Base-by-base conservation (phyloP, 345 rosid genomes). In the Sisymbrium irio region DNA sequence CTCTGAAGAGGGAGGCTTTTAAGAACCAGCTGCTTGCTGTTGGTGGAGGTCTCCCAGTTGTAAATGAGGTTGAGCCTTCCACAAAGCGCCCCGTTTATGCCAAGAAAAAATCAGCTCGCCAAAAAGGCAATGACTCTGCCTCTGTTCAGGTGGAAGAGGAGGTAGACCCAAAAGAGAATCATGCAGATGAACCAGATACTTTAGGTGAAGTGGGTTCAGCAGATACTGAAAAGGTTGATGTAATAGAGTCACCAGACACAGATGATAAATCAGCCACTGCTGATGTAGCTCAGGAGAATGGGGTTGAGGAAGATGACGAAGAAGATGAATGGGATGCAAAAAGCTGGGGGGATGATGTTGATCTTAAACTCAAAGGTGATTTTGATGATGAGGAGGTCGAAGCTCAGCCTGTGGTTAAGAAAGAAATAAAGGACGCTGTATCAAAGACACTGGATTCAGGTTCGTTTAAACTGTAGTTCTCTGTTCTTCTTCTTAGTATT, bases 281-380 rank as follows among this genome's bases (percentile, higher is more conserved):
- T 71, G 83, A 77, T 74, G 83, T 39, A 39, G 75, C 67, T 42
- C 81, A 79, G 77, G 94, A 80, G 71, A 85, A 85, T 74, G 92
- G 78, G 44, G 65, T 69, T 55, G 92, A 85, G 65, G 97, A 91
- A 73, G 97, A 87, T 30, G 97, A 88, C 0, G 93, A 78, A n/a
- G 94, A 83, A 11, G 92, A 84, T 54, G 98, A 87, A 67, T 95
- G 99, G 97, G 99, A 95, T 82, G 92, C 90, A 42, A 95, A 95
- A 81, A 92, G 88, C 77, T 95, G 96, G 99, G 98, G 93, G 96
- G 99, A 95, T 84, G 89, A 83, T 72, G 82, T 95, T 62, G 87
- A 83, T 82, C 84, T 92, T 69, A 83, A 82, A 62, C 76, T 92
- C 46, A 92, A 92, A 69, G 88, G 91, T 74, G 87, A 90, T 50